Conservation (phyloP, 2,329 filamentous ascomycete genomes). For the Purpureocillium takamizusanense region DNA sequence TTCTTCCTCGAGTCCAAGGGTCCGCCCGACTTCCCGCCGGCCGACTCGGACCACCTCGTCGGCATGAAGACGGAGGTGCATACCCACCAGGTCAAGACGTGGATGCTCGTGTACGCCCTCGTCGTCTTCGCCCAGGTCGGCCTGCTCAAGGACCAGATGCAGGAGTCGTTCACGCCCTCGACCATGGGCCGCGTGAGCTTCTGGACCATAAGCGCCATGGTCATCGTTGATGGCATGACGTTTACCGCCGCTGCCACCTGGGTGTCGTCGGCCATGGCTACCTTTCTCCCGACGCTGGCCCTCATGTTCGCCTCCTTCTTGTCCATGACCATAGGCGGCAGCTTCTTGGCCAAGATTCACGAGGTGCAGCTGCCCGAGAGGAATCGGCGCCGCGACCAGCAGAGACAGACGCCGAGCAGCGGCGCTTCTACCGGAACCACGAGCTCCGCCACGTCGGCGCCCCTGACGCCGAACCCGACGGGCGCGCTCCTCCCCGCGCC, state of each 20-base stretch:
- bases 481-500: constrained; percentile 29
- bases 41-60: constrained; percentile 44
- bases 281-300: constrained; percentile 46
- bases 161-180: constrained; percentile 57
- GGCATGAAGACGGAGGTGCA: constrained; percentile 55
- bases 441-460: constrained; percentile 14
- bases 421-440: constrained; percentile 13
- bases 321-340: constrained; percentile 46
- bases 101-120: constrained; percentile 45
- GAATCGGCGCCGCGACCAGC: constrained; percentile 36
- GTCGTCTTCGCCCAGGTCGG: constrained; percentile 53
- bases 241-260: constrained; percentile 47
- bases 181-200: constrained; percentile 59
- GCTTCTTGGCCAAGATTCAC: constrained; percentile 51
- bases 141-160: constrained; percentile 55
- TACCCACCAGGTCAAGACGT: constrained; percentile 47
- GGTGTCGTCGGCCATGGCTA: constrained; percentile 46
- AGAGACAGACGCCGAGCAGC: constrained; percentile 9
- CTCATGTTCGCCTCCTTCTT: constrained; percentile 43
- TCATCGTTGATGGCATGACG: constrained; percentile 52
- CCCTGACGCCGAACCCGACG: constrained; percentile 15
- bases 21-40: constrained; percentile 42
- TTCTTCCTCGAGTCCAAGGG: constrained; percentile 59
- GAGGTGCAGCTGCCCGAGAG: constrained; percentile 48
- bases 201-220: constrained; percentile 51